Base-by-base conservation (phyloP, 192 early-diverging fungal genomes). In the Ambispora gerdemannii region DNA sequence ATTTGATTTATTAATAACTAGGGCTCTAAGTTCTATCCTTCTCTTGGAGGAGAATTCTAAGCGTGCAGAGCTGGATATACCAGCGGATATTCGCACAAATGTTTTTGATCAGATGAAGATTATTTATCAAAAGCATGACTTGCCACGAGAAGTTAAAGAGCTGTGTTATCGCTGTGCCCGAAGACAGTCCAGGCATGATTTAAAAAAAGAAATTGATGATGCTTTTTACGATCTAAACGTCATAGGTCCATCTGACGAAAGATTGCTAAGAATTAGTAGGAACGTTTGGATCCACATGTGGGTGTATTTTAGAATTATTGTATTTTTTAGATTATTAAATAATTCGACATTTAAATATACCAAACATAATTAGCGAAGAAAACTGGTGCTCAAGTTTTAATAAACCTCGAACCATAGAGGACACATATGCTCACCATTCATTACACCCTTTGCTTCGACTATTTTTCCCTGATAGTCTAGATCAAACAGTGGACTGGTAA, bases 311-410 rank as follows among this genome's bases (percentile, higher is more conserved):
- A 10, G 30, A 27, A 55, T 55, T 55, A 52, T 52, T 52, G 33
- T 63, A 63, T 63, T 63, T 49, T 25, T 63, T 17, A 63, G 49
- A 30, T 63, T 63, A 47, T 10, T 10, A 10, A 47, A 6, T 17
- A 47, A 47, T 47, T 47, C 43, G 6, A 47, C 43, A 63, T 10
- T 63, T 25, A 63, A 4, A 33, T 33, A 59, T 4, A 27, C 32
- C 30, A 27, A 59, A 47, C 49, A 47, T 47, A 47, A 47, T n/a
- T 47, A 63, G 38, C 49, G 62, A 11, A 47, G 62, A 47, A 19
- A 63, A 63, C 49, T 63, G 34, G 38, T 19, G 13, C 15, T 47
- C 62, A 28, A 63, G 20, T 63, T 63, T 63, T 63, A 17, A 63
- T 47, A 28, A 4, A 28, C 38, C 38, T 47, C 24, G 1, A 63